Base-by-base conservation (phyloP, 352 stramenopile species). In the Bremia lactucae region DNA sequence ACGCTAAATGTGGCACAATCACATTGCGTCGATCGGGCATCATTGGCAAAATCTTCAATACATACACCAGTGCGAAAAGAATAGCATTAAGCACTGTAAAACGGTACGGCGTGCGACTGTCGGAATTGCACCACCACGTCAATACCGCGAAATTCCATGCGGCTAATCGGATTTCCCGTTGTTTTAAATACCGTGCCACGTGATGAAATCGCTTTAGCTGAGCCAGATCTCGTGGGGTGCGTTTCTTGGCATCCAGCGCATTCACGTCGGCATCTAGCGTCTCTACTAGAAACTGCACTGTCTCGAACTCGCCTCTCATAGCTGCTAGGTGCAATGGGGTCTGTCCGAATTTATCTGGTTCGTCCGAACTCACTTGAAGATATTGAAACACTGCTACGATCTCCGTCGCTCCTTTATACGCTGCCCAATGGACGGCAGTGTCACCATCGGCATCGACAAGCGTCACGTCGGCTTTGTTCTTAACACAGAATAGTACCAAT, bases 301-400 rank as follows among this genome's bases (percentile, higher is more conserved):
- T 83, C 2, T 53, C 52, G 7, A 85, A 55, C 33, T 87, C 66
- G 2, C 79, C 80, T 15, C 75, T 64, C 70, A 87, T 86, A 0
- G 80, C 75, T 4, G 80, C 80, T 20, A 93, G 66, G 45, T 93
- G 80, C 51, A 93, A 42, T 9, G 80, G 80, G n/a, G 73, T 87
- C 56, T 90, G 78, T 1, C 80, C 77, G 42, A 77, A 93, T 1
- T 59, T 55, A 31, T 93, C 80, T 6, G 71, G 65, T 4, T 49
- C 59, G 42, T 87, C 72, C 0, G 66, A 76, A 18, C 59, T 73
- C 29, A 90, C 57, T 25, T 77, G 65, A 2, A 90, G 47, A 36
- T 90, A 86, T 60, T 90, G 76, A 44, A 87, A 90, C 6, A 90
- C 71, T 2, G 71, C 74, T 6, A 93, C 65, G 36, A 90, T 86